A percentile compares a stretch with the other conserved stretches of the same genome.
Conservation (phyloP, 2,329 filamentous ascomycete genomes). For the Alternaria conjuncta region DNA sequence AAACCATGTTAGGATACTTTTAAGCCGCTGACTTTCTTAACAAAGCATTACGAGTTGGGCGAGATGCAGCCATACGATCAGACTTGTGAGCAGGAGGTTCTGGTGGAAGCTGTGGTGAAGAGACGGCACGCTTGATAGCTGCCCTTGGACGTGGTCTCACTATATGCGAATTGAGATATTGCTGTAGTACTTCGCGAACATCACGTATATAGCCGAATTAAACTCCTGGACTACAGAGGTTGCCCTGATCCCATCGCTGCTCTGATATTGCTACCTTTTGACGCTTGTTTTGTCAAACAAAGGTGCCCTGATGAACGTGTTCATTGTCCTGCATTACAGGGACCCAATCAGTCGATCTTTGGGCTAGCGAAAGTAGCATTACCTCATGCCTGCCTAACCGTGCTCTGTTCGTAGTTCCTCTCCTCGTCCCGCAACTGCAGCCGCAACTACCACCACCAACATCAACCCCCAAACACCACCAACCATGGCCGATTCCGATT, state of each 20-base stretch:
- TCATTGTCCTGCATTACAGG: slow-evolving; percentile 13
- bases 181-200: not conserved
- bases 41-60: not conserved
- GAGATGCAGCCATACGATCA: not conserved
- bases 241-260: not conserved
- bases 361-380: slow-evolving; percentile 44
- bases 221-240: not conserved
- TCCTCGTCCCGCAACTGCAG: slow-evolving; percentile 23
- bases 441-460: slow-evolving; percentile 29
- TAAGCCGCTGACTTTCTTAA: not conserved
- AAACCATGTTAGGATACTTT: not conserved
- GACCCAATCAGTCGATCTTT: slow-evolving; percentile 23
- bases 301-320: not conserved
- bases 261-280: not conserved
- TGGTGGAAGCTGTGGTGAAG: not conserved
- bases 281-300: not conserved
- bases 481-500: slow-evolving; percentile 63
- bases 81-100: not conserved
- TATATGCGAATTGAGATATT: not conserved
- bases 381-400: slow-evolving; percentile 46
- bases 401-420: slow-evolving; percentile 34
- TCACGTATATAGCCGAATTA: slow-evolving; percentile 1
- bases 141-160: not conserved
- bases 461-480: slow-evolving; percentile 29
- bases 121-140: not conserved